Evolutionary conservation across 2,329 filamentous ascomycete genomes (phyloP), one percentile per base, ranked within the genome.

Genomic region (Exophiala sp.): DNA sequence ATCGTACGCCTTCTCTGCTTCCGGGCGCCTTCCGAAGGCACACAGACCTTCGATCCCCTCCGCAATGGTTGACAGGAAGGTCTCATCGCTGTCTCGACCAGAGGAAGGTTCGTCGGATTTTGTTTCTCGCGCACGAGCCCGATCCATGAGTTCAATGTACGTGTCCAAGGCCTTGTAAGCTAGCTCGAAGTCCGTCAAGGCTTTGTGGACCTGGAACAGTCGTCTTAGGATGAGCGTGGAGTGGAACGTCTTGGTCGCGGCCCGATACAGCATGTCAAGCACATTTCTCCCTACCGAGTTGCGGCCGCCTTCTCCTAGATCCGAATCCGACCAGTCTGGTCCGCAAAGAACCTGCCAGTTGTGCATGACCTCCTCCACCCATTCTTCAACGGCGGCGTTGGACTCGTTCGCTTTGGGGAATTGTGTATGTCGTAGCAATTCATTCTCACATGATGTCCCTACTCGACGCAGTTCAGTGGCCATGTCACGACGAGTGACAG

Each of bases 181-280:
- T 42, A 97, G 73, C 48, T 95, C 88, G 58, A 96, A 97, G 60
- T 98, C 91, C 7, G 89, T 88, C 14, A 96, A 75, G 2, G 88
- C 80, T 14, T 91, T 75, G 66, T 98, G 93, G 1, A 95, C 85
- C 9, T 82, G 84, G 64, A 97, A 97, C 0, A 98, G 75, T 61
- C 90, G 81, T 50, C 91, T 79, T 23, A 98, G 72, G 55, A 97
- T 86, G 8, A 88, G 74, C 1, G 91, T 95, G 1, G 93, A 98
- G 68, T 98, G 93, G 63, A 93, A 98, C 0, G 90, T 95, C 67
- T 93, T 95, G 8, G 86, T 88, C 6, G 91, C 88, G 18, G 90
- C 88, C 32, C 85, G 85, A 67, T 97, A 98, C 5, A 98, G 75
- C 22, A 89, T 86, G 61, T 83, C 90, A 34, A 98, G 77, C 24